These are phyloP conservation scores for Eucalyptus sp. DNA, from an alignment of 345 rosid genomes.

Conservation along the genomic window DNA sequence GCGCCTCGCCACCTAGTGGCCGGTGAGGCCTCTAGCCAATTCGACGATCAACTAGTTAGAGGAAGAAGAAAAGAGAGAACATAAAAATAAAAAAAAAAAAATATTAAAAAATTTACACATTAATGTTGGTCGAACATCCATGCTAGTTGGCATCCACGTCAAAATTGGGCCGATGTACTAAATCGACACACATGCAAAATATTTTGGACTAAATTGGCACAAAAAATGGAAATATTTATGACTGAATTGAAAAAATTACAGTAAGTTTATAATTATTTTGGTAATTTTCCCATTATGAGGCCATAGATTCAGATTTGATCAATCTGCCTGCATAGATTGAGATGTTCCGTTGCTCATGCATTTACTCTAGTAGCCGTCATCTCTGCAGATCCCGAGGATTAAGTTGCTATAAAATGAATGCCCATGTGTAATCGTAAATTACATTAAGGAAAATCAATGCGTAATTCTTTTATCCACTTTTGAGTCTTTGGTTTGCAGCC, in stretches of 20 bases:
- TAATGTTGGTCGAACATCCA: rapidly evolving
- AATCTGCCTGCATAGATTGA: neutral
- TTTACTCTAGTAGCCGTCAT: neutral
- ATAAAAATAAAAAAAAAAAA: too few relatives aligned
- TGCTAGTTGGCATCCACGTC: too few relatives aligned
- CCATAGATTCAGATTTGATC: neutral
- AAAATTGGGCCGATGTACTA: too few relatives aligned
- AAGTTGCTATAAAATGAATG: neutral
- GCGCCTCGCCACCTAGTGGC: too few relatives aligned
- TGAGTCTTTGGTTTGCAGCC: neutral
- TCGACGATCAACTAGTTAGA: rapidly evolving
- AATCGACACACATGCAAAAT: rapidly evolving
- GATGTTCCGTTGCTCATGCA: neutral
- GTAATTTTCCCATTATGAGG: too few relatives aligned
- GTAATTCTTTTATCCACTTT: neutral
- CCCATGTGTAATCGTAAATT: neutral
- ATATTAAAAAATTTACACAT: too few relatives aligned
- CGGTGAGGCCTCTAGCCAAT: rapidly evolving
- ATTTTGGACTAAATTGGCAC: rapidly evolving
- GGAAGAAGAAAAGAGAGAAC: too few relatives aligned
- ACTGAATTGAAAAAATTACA: rapidly evolving
- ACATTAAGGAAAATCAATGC: neutral
- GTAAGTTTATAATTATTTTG: too few relatives aligned
- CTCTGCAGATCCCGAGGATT: neutral
- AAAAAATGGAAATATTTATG: rapidly evolving